These are phyloP conservation scores for Dendrobium chrysotoxum DNA, from an alignment of 106 monocot genomes.

Conservation along the genomic window DNA sequence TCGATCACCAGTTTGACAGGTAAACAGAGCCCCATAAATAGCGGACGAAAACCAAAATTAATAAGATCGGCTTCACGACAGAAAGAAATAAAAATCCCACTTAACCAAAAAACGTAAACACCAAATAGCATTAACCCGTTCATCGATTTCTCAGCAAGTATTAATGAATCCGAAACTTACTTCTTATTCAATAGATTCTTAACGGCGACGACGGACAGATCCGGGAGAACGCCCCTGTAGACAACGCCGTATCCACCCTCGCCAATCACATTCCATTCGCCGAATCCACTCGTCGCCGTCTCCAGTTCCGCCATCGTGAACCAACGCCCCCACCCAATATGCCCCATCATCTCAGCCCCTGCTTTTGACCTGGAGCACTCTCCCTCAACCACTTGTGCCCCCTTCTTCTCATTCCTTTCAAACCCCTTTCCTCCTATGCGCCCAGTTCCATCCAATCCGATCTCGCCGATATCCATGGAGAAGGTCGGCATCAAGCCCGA, in stretches of 20 bases:
- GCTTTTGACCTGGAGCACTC: background rate
- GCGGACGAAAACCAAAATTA: background rate
- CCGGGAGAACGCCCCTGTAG: constrained; percentile 60
- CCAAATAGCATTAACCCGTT: background rate
- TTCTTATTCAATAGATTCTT: constrained; percentile 84
- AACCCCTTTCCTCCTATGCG: constrained; percentile 5
- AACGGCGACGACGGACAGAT: constrained; percentile 63
- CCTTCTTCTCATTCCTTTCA: constrained; percentile 1
- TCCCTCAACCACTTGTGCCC: background rate
- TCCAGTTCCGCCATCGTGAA: constrained; percentile 61
- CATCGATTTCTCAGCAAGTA: background rate
- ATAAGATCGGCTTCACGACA: background rate
- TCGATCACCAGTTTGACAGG: background rate
- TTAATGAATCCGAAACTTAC: constrained; percentile 32
- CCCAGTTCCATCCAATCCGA: background rate
- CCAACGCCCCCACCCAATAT: constrained; percentile 79
- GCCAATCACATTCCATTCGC: constrained; percentile 61
- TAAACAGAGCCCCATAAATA: background rate
- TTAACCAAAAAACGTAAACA: background rate
- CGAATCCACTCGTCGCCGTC: constrained; percentile 52
- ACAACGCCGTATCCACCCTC: constrained; percentile 87
- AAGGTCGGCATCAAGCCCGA: background rate
- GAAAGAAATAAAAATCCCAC: background rate
- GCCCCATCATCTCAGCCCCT: constrained; percentile 25
- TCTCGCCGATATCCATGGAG: constrained; percentile 4